Conservation (phyloP, 2,329 filamentous ascomycete species). For the Phialophora tarda region DNA sequence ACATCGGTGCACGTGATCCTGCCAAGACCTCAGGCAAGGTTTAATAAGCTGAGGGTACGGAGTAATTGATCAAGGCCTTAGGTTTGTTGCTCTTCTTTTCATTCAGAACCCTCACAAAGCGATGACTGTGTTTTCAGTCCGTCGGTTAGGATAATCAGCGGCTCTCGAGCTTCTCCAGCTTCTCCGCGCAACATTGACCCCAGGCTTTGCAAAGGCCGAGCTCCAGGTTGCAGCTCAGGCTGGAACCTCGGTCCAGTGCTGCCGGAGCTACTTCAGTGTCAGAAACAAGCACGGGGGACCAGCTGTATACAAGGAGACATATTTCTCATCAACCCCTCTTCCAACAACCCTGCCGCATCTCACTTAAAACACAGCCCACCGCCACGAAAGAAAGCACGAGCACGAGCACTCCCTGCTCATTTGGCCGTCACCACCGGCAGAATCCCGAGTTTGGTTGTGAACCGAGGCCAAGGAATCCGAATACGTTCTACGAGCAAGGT, state of each 20-base stretch:
- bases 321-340: conserved; percentile 1
- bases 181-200: not conserved
- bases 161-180: not conserved
- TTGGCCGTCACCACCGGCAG: conserved; percentile 8
- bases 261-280: not conserved
- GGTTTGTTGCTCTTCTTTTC: not conserved
- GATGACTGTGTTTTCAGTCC: not conserved
- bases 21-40: not conserved
- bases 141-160: conserved; percentile 4
- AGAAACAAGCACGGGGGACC: not conserved
- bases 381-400: conserved; percentile 9
- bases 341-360: not conserved
- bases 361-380: not conserved
- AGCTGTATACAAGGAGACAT: not conserved
- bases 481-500: conserved; percentile 5
- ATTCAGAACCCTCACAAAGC: not conserved
- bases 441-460: conserved; percentile 8
- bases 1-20: not conserved
- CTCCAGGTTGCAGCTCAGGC: not conserved
- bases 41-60: not conserved
- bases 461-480: conserved; percentile 8
- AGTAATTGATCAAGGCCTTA: not conserved
- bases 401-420: not conserved
- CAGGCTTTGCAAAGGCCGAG: not conserved
- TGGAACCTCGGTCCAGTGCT: not conserved